These are phyloP conservation scores for Guyanaporus albipodus DNA, from an alignment of 768 basidiomycete genomes.

Conservation along the genomic window DNA sequence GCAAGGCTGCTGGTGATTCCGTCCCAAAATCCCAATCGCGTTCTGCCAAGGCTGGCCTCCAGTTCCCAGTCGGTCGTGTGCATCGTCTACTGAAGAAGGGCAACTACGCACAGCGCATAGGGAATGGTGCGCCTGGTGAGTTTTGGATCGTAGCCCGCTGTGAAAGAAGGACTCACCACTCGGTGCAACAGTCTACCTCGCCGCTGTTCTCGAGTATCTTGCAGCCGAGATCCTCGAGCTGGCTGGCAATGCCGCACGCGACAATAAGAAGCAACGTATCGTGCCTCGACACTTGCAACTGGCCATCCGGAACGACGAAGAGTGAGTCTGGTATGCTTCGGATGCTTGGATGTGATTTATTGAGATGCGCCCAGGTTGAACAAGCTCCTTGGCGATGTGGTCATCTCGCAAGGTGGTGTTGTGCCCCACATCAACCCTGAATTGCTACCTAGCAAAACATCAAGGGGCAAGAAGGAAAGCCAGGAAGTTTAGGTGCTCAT, in stretches of 20 bases:
- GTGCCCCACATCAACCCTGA: conserved; percentile 49
- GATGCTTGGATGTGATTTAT: not conserved
- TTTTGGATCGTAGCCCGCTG: not conserved
- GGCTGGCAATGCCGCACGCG: conserved; percentile 53
- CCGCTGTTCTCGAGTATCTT: conserved; percentile 59
- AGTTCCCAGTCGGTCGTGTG: conserved; percentile 58
- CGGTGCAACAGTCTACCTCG: conserved; percentile 45
- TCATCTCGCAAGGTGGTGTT: conserved; percentile 64
- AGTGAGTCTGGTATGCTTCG: conserved; percentile 21
- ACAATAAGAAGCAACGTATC: conserved; percentile 59
- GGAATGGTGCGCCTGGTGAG: conserved; percentile 48
- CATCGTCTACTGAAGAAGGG: conserved; percentile 57
- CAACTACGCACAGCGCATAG: conserved; percentile 56
- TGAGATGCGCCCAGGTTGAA: conserved; percentile 28
- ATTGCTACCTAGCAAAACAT: conserved; percentile 50
- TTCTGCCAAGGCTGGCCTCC: conserved; percentile 40
- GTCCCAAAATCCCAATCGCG: conserved; percentile 34
- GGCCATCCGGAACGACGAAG: conserved; percentile 63
- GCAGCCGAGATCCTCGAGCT: conserved; percentile 62
- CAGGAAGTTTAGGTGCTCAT: conserved; percentile 39
- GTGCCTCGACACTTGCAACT: conserved; percentile 63
- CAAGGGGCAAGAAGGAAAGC: conserved; percentile 50
- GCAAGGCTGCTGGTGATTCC: conserved; percentile 46
- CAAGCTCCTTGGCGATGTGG: conserved; percentile 42
- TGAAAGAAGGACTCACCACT: not conserved